Evolutionary conservation across 257 asterid species (phyloP).

Genomic region (Penstemon davidsonii): DNA sequence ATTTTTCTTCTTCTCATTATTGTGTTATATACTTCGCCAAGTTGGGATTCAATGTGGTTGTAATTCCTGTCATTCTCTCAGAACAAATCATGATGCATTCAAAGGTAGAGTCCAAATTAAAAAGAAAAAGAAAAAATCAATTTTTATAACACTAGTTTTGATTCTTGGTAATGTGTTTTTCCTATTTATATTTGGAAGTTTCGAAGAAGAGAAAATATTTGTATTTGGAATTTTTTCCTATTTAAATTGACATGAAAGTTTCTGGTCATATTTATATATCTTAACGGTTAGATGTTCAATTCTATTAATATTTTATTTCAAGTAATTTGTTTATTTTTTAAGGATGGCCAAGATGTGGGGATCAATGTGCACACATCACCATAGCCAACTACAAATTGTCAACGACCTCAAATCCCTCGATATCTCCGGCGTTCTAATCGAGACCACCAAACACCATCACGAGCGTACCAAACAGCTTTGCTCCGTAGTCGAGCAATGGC

Average conservation of each 20-base stretch:
- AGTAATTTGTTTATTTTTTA: conserved; percentile 19
- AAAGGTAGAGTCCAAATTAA: not conserved
- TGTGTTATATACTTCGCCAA: not conserved
- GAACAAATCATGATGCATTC: not conserved
- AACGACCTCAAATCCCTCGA: conserved; percentile 71
- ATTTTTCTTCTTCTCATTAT: not conserved
- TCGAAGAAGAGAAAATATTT: too few species aligned
- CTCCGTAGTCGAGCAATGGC: conserved; percentile 70
- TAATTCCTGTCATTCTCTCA: not conserved
- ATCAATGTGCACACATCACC: conserved; percentile 69
- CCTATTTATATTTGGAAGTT: not conserved
- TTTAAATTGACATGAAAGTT: not conserved
- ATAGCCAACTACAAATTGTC: conserved; percentile 63
- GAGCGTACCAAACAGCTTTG: conserved; percentile 79
- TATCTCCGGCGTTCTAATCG: conserved; percentile 55
- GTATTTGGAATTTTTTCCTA: not conserved
- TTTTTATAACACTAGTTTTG: not conserved
- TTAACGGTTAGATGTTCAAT: not conserved
- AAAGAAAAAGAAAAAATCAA: not conserved
- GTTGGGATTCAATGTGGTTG: not conserved
- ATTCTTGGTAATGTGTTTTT: not conserved
- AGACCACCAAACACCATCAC: conserved; percentile 79
- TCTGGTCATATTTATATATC: not conserved
- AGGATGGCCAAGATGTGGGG: conserved; percentile 98
- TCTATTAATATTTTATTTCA: not conserved